These are phyloP conservation scores for Diaporthe vexans DNA, from an alignment of 2,329 filamentous ascomycete genomes.

Conservation along the genomic window DNA sequence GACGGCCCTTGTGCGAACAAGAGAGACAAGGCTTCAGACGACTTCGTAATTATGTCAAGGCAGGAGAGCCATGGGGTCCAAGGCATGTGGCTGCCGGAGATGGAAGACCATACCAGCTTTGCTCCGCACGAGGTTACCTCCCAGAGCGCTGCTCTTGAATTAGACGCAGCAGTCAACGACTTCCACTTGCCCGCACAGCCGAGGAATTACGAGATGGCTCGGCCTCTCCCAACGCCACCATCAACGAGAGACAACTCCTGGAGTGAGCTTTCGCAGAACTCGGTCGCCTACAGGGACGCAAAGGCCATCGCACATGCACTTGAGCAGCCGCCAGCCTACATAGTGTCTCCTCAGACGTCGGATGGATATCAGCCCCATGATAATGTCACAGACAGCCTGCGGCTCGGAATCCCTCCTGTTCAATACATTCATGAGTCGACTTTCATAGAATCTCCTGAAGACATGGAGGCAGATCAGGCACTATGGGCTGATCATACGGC, in stretches of 20 bases:
- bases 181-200: neutral
- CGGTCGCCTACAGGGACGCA: neutral
- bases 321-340: neutral
- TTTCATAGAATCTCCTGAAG: constrained; percentile 12
- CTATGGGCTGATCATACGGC: neutral
- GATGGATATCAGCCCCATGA: neutral
- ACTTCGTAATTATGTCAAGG: neutral
- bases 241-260: constrained; percentile 10
- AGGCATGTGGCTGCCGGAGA: neutral
- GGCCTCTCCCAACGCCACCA: constrained; percentile 2
- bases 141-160: neutral
- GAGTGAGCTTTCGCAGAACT: constrained; percentile 10
- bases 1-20: neutral
- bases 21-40: neutral
- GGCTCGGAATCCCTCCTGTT: neutral
- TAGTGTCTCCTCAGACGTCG: neutral
- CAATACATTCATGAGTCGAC: neutral
- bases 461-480: neutral
- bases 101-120: constrained; percentile 1
- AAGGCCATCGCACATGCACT: neutral
- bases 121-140: too few species aligned
- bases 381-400: neutral
- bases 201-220: neutral
- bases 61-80: neutral
- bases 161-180: neutral